Conservation (phyloP, 176 grass and related monocot genomes). For the Aechmea fasciata region DNA sequence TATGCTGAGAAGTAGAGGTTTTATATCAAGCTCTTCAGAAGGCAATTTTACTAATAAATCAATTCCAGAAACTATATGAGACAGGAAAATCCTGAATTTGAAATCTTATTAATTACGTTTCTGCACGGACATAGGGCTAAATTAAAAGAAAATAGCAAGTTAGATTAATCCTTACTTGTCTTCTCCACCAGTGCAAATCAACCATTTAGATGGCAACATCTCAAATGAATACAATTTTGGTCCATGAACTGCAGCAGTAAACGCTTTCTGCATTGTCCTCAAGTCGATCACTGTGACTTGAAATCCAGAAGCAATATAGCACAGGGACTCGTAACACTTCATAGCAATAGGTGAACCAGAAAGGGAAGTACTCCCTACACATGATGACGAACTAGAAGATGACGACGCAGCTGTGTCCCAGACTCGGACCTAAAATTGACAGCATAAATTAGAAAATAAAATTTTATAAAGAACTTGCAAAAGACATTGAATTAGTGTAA, state of each 20-base stretch:
- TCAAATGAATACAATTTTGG: conserved; percentile 64
- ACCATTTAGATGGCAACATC: conserved; percentile 70
- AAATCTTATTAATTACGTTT: no score
- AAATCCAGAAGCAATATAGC: conserved; percentile 57
- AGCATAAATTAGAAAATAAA: conserved; percentile 4
- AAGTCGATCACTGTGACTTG: conserved; percentile 60
- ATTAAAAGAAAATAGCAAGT: not conserved
- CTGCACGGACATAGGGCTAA: not conserved
- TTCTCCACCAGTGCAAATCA: conserved; percentile 59
- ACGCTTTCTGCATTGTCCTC: conserved; percentile 75
- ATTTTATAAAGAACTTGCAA: not conserved
- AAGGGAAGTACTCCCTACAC: conserved; percentile 55
- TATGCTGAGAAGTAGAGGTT: no score
- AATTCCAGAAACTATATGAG: not conserved
- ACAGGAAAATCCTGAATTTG: no score
- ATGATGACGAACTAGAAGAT: conserved; percentile 59
- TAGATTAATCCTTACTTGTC: conserved; percentile 49
- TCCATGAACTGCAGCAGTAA: conserved; percentile 32
- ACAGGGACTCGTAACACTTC: conserved; percentile 57
- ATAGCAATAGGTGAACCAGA: conserved; percentile 40
- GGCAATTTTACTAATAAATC: not conserved
- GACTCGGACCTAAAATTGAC: conserved; percentile 52
- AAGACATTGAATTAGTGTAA: not conserved
- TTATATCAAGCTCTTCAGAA: no score
- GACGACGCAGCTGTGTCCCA: conserved; percentile 55